Base-by-base conservation (phyloP, 179 eudicot genomes). In the Silene coronaria region DNA sequence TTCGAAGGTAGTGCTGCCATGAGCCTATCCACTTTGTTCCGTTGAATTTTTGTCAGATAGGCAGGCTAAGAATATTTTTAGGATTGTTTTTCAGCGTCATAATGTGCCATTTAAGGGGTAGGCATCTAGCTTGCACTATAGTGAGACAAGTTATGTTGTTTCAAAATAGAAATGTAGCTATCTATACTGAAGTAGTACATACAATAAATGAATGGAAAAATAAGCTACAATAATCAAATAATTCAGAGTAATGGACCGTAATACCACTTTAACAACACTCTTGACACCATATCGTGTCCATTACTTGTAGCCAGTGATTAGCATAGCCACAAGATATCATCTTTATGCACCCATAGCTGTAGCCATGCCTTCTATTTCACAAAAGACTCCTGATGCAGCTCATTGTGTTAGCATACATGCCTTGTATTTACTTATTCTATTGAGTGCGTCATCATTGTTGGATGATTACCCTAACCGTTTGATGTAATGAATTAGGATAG, bases 401-500 rank as follows among this genome's bases (percentile, higher is more conserved):
- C 60, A n/a, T 32, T n/a, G 10, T 48, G 38, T 32, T 14, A 42
- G 17, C 17, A 67, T 67, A 32, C 16, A 5, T 36, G 66, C 28
- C 46, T 70, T 70, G 14, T 16, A 19, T 27, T 58, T 21, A 17
- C 42, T 45, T 42, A 16, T 48, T 12, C 27, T 38, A 30, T 73
- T 61, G 59, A 60, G 22, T 23, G 32, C 46, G 32, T 65, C 36
- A 32, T 65, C 30, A 42, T 46, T 46, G 5, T 45, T 68, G 36
- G 19, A 60, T 53, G 67, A 51, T 12, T 75, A 11, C 48, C 23
- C 45, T 78, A 38, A 74, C 75, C 63, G 76, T 67, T 24, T 79
- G 70, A 73, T 85, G 76, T 75, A 72, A 76, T 86, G 85, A 76
- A 85, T 86, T 81, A 86, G 92, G 90, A 80, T 84, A 80, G 82